These are phyloP conservation scores for Naganishia antarctica DNA, from an alignment of 768 basidiomycete species.

Conservation along the genomic window DNA sequence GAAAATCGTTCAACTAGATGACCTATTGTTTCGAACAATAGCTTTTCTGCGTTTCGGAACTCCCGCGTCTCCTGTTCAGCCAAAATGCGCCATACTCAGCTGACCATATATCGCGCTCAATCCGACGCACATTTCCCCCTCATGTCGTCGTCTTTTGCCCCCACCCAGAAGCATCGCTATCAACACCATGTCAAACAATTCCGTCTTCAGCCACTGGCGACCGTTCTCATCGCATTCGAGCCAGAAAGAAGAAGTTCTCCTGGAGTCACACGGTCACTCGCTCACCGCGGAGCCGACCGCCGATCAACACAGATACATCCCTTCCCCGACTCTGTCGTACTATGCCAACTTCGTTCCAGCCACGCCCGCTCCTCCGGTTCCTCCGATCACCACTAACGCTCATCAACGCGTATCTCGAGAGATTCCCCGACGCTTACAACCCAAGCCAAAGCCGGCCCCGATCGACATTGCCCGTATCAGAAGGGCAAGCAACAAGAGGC, in stretches of 20 bases:
- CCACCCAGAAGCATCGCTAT: neutral
- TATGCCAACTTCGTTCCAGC: constrained; percentile 22
- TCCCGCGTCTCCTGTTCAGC: neutral
- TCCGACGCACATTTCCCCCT: no score
- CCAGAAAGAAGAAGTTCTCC: neutral
- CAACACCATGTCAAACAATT: neutral
- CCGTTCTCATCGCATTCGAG: neutral
- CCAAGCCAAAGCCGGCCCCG: constrained; percentile 1
- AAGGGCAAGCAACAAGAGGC: neutral
- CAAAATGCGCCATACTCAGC: neutral
- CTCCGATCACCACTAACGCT: neutral
- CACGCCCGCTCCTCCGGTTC: constrained; percentile 22
- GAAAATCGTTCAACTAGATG: no score
- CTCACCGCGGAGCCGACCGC: neutral
- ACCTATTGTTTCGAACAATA: no score
- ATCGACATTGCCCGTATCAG: constrained; percentile 9
- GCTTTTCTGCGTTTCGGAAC: no score
- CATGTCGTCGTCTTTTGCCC: neutral
- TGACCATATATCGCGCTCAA: neutral
- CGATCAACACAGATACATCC: constrained; percentile 3
- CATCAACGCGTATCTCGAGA: neutral
- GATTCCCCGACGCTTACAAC: neutral
- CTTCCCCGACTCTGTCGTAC: constrained; percentile 25
- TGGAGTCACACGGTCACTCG: no score
- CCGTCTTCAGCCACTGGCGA: neutral